A percentile compares a stretch with the other conserved stretches of the same genome.
These are phyloP conservation scores for Capronia americana DNA, from an alignment of 2,329 filamentous ascomycete genomes.

Conservation along the genomic window DNA sequence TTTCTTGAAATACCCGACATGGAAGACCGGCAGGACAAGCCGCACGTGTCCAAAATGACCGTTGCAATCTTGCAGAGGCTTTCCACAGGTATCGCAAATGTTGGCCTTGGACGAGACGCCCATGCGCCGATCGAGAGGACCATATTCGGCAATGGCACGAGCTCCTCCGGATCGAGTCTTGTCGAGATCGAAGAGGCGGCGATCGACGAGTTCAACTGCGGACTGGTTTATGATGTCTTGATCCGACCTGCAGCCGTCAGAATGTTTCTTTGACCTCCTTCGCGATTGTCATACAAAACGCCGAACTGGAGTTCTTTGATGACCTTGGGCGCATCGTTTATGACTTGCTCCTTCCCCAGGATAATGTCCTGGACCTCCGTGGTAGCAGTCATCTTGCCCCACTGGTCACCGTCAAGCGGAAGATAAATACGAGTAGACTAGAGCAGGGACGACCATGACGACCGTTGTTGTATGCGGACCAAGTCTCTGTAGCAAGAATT, in stretches of 20 bases:
- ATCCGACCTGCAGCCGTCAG: conserved; percentile 67
- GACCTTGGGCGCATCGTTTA: conserved; percentile 85
- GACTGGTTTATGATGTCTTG: conserved; percentile 96
- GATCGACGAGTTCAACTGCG: conserved; percentile 91
- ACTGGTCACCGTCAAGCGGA: conserved; percentile 22
- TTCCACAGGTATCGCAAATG: conserved; percentile 81
- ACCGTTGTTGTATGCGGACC: conserved; percentile 3
- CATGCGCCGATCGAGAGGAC: conserved; percentile 85
- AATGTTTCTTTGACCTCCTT: conserved; percentile 10
- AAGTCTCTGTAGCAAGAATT: not conserved
- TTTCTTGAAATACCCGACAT: conserved; percentile 94
- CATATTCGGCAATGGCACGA: conserved; percentile 72
- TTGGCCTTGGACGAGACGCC: conserved; percentile 86
- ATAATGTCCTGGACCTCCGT: conserved; percentile 25
- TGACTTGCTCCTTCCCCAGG: conserved; percentile 78
- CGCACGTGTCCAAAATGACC: conserved; percentile 95
- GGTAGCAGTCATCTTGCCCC: conserved; percentile 27
- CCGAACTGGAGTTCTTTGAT: conserved; percentile 95
- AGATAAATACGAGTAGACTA: not conserved
- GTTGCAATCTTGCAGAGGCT: conserved; percentile 81
- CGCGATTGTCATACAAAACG: conserved; percentile 68
- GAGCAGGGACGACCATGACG: conserved; percentile 18
- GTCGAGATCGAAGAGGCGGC: conserved; percentile 89
- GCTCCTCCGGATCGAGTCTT: conserved; percentile 62
- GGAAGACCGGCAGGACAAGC: conserved; percentile 88